These are phyloP conservation scores for Penicillium corylophilum DNA, from an alignment of 2,329 filamentous ascomycete genomes.

Conservation along the genomic window DNA sequence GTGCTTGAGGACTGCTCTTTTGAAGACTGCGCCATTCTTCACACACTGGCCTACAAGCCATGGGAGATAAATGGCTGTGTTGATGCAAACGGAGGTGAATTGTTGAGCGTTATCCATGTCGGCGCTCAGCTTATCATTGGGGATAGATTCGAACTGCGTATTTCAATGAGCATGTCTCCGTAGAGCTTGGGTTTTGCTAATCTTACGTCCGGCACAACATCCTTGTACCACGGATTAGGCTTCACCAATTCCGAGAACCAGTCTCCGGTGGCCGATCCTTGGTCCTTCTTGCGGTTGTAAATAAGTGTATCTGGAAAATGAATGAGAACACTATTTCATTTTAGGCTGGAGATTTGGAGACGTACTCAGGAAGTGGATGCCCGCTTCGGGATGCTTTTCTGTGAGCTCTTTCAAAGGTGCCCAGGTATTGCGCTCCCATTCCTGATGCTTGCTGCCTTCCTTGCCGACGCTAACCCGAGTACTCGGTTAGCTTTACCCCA, in stretches of 20 bases:
- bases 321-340: neutral
- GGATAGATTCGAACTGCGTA: slow-evolving; percentile 60
- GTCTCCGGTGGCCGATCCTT: slow-evolving; percentile 51
- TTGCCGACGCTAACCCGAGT: slow-evolving; percentile 37
- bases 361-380: slow-evolving; percentile 73
- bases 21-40: slow-evolving; percentile 67
- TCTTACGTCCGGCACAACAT: slow-evolving; percentile 66
- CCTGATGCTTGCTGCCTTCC: slow-evolving; percentile 37
- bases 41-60: slow-evolving; percentile 82
- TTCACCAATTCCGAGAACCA: slow-evolving; percentile 68
- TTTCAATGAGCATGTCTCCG: neutral
- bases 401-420: slow-evolving; percentile 60
- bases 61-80: slow-evolving; percentile 81
- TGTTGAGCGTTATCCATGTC: slow-evolving; percentile 70
- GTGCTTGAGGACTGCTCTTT: slow-evolving; percentile 65
- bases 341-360: neutral
- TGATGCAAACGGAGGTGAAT: slow-evolving; percentile 88
- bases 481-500: neutral
- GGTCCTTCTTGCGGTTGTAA: slow-evolving; percentile 65
- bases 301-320: slow-evolving; percentile 48
- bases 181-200: neutral
- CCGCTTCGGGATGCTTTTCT: slow-evolving; percentile 69
- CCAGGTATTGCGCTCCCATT: slow-evolving; percentile 66
- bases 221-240: slow-evolving; percentile 70
- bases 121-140: slow-evolving; percentile 56